These are phyloP conservation scores for Wickerhamiella azymoides DNA, from an alignment of 805 yeast species.

Conservation along the genomic window DNA sequence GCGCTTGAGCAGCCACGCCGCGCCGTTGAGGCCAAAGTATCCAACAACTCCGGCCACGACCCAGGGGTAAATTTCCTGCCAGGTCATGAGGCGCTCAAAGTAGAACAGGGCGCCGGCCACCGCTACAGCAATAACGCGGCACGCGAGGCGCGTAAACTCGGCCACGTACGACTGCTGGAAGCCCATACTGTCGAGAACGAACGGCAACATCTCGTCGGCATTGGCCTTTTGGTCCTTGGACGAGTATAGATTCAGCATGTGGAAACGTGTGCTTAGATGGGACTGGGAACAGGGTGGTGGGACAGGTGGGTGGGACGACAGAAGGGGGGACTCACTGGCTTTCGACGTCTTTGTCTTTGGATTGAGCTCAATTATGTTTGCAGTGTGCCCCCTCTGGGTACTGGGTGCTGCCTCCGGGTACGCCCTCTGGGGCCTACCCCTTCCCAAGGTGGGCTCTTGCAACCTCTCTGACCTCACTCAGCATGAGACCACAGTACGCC, in stretches of 20 bases:
- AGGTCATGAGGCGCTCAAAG: slow-evolving; percentile 5
- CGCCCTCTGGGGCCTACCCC: too few relatives aligned
- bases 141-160: slow-evolving; percentile 11
- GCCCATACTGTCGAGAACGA: slow-evolving; percentile 13
- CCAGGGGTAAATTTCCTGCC: slow-evolving; percentile 3
- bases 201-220: slow-evolving; percentile 16
- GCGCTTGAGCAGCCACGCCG: slow-evolving; percentile 1
- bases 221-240: slow-evolving; percentile 14
- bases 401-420: too few relatives aligned
- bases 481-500: not conserved
- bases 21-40: slow-evolving; percentile 6
- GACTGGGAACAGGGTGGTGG: not conserved
- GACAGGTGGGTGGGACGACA: not conserved
- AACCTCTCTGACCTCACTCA: too few relatives aligned
- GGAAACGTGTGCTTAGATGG: not conserved
- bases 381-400: too few relatives aligned
- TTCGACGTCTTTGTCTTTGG: too few relatives aligned
- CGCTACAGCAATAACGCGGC: slow-evolving; percentile 3
- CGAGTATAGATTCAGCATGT: slow-evolving; percentile 14
- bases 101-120: slow-evolving; percentile 6
- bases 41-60: slow-evolving; percentile 2
- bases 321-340: too few relatives aligned
- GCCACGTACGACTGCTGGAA: slow-evolving; percentile 13
- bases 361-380: too few relatives aligned
- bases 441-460: too few relatives aligned